A percentile compares a stretch with the other conserved stretches of the same genome.
phyloP scores from a whole-genome alignment of 2,329 filamentous ascomycete species.

The Paecilomyces variotii region DNA sequence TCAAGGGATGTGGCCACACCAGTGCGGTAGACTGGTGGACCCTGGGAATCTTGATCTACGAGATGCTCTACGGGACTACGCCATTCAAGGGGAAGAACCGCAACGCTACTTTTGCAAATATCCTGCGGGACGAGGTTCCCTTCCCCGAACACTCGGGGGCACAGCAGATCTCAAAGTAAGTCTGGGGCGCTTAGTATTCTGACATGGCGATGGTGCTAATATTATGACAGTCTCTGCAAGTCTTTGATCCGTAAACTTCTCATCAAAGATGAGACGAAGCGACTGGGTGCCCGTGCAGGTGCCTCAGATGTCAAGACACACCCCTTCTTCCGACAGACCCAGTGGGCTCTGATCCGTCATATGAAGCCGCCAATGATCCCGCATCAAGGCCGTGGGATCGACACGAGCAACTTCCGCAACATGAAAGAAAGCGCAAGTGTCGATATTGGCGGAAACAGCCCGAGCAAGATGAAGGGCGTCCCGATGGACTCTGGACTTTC shows the following conservation, averaged over 20 bases:
- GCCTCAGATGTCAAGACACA: constrained; percentile 95
- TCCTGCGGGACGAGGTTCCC: constrained; percentile 86
- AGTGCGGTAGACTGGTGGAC: constrained; percentile 99
- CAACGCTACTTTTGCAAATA: constrained; percentile 97
- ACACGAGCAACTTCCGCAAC: constrained; percentile 95
- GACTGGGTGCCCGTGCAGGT: constrained; percentile 85
- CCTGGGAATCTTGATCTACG: constrained; percentile 90
- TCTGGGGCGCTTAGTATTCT: constrained; percentile 11
- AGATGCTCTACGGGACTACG: constrained; percentile 97
- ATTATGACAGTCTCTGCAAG: constrained; percentile 71
- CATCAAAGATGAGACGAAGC: constrained; percentile 94
- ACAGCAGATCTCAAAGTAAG: constrained; percentile 87
- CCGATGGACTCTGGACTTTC: constrained; percentile 77
- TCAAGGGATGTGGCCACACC: constrained; percentile 96
- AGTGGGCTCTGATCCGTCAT: constrained; percentile 94
- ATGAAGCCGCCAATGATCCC: constrained; percentile 98
- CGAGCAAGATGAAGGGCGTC: constrained; percentile 59
- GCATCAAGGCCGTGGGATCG: constrained; percentile 78
- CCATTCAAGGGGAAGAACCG: constrained; percentile 99
- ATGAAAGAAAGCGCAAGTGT: constrained; percentile 96
- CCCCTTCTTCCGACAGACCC: constrained; percentile 90
- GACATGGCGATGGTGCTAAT: background rate
- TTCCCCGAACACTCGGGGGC: constrained; percentile 83
- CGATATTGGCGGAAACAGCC: constrained; percentile 48
- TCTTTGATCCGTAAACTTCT: constrained; percentile 90